Conservation (phyloP, 345 rosid species). For the Eucalyptus tenuipes region DNA sequence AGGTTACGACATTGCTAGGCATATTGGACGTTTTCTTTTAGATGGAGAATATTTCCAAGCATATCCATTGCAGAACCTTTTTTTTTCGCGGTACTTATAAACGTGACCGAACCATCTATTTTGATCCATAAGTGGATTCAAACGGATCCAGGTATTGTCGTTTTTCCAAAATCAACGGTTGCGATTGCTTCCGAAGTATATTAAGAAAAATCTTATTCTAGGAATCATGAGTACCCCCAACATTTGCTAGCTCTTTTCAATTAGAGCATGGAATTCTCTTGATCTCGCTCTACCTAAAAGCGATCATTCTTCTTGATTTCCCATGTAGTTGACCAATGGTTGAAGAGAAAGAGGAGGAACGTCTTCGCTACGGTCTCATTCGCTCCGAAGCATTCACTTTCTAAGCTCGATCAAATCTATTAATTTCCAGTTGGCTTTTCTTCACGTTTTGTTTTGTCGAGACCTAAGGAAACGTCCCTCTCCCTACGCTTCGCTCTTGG, state of each 20-base stretch:
- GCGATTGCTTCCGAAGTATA: background rate
- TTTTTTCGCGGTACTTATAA: background rate
- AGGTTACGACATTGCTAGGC: background rate
- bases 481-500: background rate
- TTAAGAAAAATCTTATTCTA: background rate
- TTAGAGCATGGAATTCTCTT: background rate
- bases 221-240: background rate
- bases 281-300: background rate
- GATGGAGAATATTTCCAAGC: background rate
- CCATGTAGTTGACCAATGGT: background rate
- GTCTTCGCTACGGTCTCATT: background rate
- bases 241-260: background rate
- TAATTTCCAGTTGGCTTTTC: background rate
- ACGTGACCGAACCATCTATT: background rate
- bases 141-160: rapidly evolving
- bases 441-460: background rate
- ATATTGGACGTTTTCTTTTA: background rate
- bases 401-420: background rate
- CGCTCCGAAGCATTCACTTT: background rate
- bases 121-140: background rate
- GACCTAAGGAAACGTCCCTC: background rate
- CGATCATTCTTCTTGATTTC: background rate
- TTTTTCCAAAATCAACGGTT: background rate
- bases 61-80: background rate
- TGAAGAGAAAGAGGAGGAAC: background rate